phyloP scores from a whole-genome alignment of 2,329 filamentous ascomycete species.

The Fusarium tricinctum region DNA sequence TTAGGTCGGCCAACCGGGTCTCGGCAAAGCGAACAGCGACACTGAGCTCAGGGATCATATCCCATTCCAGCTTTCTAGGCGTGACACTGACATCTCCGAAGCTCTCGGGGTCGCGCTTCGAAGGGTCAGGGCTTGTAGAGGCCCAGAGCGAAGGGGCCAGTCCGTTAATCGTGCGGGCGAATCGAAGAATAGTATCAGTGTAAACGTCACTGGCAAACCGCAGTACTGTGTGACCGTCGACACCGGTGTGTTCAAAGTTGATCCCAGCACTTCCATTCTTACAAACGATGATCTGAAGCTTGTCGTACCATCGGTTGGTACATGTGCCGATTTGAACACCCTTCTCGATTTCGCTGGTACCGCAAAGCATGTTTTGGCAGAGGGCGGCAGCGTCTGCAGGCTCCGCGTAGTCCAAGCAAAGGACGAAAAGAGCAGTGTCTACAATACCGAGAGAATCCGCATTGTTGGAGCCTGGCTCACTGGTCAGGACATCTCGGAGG shows the following conservation, averaged over 20 bases:
- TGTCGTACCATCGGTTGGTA: constrained; percentile 99
- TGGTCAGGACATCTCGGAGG: constrained; percentile 86
- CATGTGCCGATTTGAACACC: constrained; percentile 98
- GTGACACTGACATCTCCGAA: constrained; percentile 95
- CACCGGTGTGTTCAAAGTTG: constrained; percentile 99
- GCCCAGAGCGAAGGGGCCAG: constrained; percentile 93
- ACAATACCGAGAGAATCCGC: constrained; percentile 96
- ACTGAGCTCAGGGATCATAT: constrained; percentile 91
- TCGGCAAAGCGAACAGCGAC: constrained; percentile 96
- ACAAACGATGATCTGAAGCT: constrained; percentile 98
- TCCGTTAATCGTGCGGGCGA: constrained; percentile 95
- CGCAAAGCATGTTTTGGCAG: constrained; percentile 99
- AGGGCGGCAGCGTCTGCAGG: constrained; percentile 83
- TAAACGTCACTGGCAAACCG: constrained; percentile 97
- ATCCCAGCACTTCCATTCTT: constrained; percentile 98
- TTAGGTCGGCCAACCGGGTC: constrained; percentile 91
- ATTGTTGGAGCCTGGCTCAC: constrained; percentile 91
- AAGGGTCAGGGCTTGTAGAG: constrained; percentile 89
- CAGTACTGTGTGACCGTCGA: constrained; percentile 96
- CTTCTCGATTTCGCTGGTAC: constrained; percentile 89
- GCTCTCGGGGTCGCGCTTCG: constrained; percentile 89
- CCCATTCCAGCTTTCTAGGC: constrained; percentile 97
- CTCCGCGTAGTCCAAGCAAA: constrained; percentile 94
- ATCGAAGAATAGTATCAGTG: constrained; percentile 96
- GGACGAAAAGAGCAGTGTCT: constrained; percentile 90